phyloP scores from a whole-genome alignment of 2,329 filamentous ascomycete genomes.

The Macrophomina phaseolina region DNA sequence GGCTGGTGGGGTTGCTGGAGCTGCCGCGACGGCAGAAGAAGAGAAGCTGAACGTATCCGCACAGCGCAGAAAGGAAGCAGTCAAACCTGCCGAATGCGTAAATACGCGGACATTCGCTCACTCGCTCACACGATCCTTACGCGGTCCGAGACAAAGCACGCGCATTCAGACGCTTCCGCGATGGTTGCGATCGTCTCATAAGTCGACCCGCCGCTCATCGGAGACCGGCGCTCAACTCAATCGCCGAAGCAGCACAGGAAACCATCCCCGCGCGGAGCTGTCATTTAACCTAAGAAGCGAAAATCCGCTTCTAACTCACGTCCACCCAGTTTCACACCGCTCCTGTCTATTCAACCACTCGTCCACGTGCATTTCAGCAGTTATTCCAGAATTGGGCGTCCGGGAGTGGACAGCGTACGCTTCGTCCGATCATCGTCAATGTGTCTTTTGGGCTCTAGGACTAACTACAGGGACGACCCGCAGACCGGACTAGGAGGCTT shows the following conservation, averaged over 20 bases:
- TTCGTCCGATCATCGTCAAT: slow-evolving; percentile 11
- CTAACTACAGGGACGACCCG: slow-evolving; percentile 15
- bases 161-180: neutral
- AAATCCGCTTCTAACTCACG: neutral
- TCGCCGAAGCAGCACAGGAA: neutral
- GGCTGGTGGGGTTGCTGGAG: slow-evolving; percentile 2
- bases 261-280: neutral
- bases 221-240: neutral
- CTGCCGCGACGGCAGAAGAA: neutral
- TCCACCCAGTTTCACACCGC: neutral
- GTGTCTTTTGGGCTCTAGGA: slow-evolving; percentile 11
- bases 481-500: neutral
- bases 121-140: neutral
- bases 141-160: neutral
- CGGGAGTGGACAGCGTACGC: neutral
- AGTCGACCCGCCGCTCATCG: neutral
- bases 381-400: too few relatives aligned
- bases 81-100: neutral
- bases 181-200: neutral
- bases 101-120: neutral
- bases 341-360: too few relatives aligned
- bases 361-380: too few relatives aligned
- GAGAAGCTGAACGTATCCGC: neutral
- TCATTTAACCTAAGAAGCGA: slow-evolving; percentile 1
- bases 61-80: neutral